Evolutionary conservation across 257 asterid genomes (phyloP).

Genomic region (Solanum peruvianum): DNA sequence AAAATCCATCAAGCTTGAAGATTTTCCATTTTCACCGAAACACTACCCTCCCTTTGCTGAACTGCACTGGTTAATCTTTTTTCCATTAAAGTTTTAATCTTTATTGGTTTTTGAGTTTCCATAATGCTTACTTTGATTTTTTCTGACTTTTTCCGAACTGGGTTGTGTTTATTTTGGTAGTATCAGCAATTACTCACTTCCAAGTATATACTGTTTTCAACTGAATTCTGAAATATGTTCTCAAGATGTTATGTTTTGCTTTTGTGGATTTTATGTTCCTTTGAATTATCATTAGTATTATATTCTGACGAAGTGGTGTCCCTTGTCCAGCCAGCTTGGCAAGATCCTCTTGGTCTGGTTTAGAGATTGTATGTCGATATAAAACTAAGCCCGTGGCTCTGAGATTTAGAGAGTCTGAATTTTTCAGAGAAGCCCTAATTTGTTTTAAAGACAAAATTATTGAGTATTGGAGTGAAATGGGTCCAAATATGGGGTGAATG

Average conservation of each 20-base stretch:
- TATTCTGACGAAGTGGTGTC: neutral
- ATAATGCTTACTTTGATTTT: neutral
- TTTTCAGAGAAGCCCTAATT: neutral
- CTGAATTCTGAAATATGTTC: neutral
- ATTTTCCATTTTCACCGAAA: conserved; percentile 14
- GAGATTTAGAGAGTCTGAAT: neutral
- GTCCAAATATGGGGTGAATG: neutral
- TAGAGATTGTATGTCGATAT: neutral
- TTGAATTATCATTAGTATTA: neutral
- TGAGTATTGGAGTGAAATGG: neutral
- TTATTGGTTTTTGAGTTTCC: neutral
- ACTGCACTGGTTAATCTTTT: conserved; percentile 27
- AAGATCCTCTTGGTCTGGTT: neutral
- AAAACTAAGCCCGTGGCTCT: neutral
- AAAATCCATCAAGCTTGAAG: neutral
- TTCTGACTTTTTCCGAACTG: neutral
- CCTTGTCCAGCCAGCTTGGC: neutral
- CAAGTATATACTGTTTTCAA: neutral
- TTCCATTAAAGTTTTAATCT: neutral
- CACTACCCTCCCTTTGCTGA: conserved; percentile 9
- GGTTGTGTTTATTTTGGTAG: neutral
- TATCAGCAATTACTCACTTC: neutral
- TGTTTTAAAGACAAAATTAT: neutral
- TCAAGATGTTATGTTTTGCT: neutral
- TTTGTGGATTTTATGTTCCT: neutral